Evolutionary conservation across 306 rosid genomes (phyloP).

Genomic region (Castanea mollissima): DNA sequence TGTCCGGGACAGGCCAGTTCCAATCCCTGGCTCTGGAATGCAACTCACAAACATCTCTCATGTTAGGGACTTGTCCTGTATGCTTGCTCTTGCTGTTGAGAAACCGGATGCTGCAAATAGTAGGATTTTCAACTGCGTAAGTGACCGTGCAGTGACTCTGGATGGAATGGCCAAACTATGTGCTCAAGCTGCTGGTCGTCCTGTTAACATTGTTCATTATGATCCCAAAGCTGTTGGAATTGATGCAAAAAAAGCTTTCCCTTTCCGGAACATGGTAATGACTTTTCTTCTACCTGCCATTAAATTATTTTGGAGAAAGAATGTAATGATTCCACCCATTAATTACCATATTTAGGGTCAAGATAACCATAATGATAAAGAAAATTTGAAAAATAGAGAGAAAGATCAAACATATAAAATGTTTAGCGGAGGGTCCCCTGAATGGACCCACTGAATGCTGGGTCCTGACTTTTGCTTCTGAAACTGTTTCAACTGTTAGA

Average conservation of each 20-base stretch:
- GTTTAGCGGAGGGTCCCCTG: background rate
- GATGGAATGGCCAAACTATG: slow-evolving; percentile 88
- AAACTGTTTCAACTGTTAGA: background rate
- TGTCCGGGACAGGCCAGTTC: slow-evolving; percentile 83
- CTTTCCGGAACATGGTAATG: slow-evolving; percentile 74
- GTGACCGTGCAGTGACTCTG: slow-evolving; percentile 85
- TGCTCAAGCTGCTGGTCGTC: slow-evolving; percentile 85
- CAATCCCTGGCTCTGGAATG: slow-evolving; percentile 87
- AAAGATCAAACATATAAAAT: background rate
- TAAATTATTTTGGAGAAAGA: background rate
- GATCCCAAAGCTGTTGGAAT: slow-evolving; percentile 83
- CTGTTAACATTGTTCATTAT: slow-evolving; percentile 71
- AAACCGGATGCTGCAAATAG: slow-evolving; percentile 66
- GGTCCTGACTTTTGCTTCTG: background rate
- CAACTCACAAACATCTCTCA: slow-evolving; percentile 85
- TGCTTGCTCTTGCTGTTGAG: slow-evolving; percentile 84
- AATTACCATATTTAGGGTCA: background rate
- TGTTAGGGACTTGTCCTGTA: slow-evolving; percentile 79
- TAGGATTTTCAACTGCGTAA: slow-evolving; percentile 71
- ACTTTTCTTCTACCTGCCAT: background rate
- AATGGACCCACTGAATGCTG: background rate
- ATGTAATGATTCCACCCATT: background rate
- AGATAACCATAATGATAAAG: background rate
- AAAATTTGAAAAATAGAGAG: background rate
- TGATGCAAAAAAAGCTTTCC: slow-evolving; percentile 93